Evolutionary conservation across 1,284 basidiomycete genomes (phyloP), one percentile per base, ranked within the genome.

Genomic region (Cryptococcus sp.): DNA sequence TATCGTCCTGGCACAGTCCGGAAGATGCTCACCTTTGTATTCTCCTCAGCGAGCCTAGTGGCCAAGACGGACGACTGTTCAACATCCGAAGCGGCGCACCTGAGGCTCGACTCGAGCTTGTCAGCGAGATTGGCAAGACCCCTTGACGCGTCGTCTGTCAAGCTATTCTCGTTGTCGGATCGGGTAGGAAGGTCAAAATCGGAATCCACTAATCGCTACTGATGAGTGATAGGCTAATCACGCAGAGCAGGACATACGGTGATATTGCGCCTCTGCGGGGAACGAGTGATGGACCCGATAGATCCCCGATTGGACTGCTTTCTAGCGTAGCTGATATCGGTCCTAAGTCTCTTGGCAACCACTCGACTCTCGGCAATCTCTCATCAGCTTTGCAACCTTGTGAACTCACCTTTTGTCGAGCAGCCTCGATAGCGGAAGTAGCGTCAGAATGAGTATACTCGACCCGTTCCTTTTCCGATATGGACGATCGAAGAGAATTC

Each of bases 251-350:
- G 7, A 70, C 75, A 56, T 39, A 76, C 74, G 23, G 71, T 66
- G 31, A 78, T 74, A 46, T 77, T 69, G 2, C 74, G 59, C 51
- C 65, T 66, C 19, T 73, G 70, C 1, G 76, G 76, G 2, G 76
- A 77, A 7, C 76, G 61, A 3, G 76, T 70, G 22, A 78, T 39
- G 5, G 63, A 62, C 1, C 49, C 37, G 49, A 52, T 2, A 40
- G 28, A 24, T 18, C 62, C 65, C 19, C 47, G 56, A 23, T 32
- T 45, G 9, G 63, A 52, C 43, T 65, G 61, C 46, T 62, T 67
- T 25, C 60, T 48, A 37, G 66, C 34, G 13, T 43, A 46, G 1
- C 57, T 41, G 5, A 67, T 46, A 25, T 69, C 67, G 10, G 53
- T 52, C 45, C 57, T 64, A 14, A 69, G 46, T 13, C 63, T 45